A percentile compares a stretch with the other conserved stretches of the same genome.
These are phyloP conservation scores for Sporothrix variecibatus DNA, from an alignment of 2,329 filamentous ascomycete species.

Conservation along the genomic window DNA sequence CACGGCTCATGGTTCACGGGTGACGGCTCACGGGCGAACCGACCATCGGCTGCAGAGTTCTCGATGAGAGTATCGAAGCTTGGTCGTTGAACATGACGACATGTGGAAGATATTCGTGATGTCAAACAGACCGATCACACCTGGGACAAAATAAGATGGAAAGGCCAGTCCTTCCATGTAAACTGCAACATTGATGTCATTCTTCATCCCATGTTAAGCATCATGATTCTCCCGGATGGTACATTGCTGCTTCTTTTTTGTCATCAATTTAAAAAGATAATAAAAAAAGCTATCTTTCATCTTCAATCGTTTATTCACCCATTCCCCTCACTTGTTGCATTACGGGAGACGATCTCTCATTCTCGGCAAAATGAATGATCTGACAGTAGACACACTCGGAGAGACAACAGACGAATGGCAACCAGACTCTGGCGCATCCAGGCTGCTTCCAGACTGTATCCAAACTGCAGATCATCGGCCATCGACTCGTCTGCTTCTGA, in stretches of 20 bases:
- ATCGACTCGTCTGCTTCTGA: not conserved
- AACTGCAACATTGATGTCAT: not conserved
- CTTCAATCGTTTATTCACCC: not conserved
- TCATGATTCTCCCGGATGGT: not conserved
- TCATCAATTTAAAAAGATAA: not conserved
- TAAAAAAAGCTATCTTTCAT: not conserved
- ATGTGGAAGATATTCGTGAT: not conserved
- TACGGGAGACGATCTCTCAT: not conserved
- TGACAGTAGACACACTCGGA: not conserved
- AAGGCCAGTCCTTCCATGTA: too few species aligned
- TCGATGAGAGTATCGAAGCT: not conserved
- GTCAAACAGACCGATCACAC: not conserved
- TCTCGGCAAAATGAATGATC: slow-evolving; percentile 3
- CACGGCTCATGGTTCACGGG: not conserved
- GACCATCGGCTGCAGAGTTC: not conserved
- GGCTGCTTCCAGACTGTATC: not conserved
- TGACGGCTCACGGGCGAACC: not conserved
- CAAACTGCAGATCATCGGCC: not conserved
- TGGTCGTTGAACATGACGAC: not conserved
- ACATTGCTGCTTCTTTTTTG: not conserved
- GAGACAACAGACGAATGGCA: not conserved
- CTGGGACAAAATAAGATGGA: not conserved
- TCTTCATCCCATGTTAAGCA: not conserved
- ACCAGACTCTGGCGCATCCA: not conserved
- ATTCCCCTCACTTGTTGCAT: not conserved